phyloP scores from a whole-genome alignment of 306 rosid genomes.

The Ormosia semicastrata region DNA sequence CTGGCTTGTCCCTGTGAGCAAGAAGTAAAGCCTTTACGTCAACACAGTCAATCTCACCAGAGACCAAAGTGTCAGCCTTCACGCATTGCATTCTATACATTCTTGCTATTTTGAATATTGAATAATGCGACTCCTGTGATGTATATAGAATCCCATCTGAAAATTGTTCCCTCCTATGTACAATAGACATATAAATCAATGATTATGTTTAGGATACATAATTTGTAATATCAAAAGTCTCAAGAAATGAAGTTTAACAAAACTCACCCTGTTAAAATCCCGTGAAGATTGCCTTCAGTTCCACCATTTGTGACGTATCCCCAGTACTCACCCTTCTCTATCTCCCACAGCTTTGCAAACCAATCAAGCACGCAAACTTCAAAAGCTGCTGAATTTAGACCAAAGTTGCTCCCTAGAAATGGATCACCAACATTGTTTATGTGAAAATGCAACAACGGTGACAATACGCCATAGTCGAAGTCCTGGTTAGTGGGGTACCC shows the following conservation, averaged over 20 bases:
- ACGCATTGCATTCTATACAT: conserved; percentile 69
- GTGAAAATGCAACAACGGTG: conserved; percentile 55
- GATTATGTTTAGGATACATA: too few species aligned
- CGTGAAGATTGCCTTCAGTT: conserved; percentile 77
- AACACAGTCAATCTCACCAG: conserved; percentile 68
- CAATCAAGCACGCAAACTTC: conserved; percentile 74
- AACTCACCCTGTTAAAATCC: conserved; percentile 65
- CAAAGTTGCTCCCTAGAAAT: conserved; percentile 50
- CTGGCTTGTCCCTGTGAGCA: conserved; percentile 61
- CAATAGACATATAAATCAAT: not conserved
- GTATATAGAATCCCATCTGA: conserved; percentile 67
- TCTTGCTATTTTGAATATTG: conserved; percentile 65
- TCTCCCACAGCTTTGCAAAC: conserved; percentile 75
- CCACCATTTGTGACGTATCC: conserved; percentile 77
- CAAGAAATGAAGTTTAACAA: not conserved
- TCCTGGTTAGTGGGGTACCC: conserved; percentile 40
- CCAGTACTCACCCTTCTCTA: conserved; percentile 64
- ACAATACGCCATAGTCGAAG: conserved; percentile 54
- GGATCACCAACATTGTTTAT: conserved; percentile 72
- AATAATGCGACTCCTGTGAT: conserved; percentile 63
- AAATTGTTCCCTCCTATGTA: conserved; percentile 69
- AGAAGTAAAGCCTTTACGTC: conserved; percentile 47
- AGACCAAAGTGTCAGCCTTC: conserved; percentile 47
- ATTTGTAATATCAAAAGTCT: too few species aligned
- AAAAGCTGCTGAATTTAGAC: conserved; percentile 53